These are phyloP conservation scores for Lasiodiplodia sp. DNA, from an alignment of 2,329 filamentous ascomycete genomes.

Conservation along the genomic window DNA sequence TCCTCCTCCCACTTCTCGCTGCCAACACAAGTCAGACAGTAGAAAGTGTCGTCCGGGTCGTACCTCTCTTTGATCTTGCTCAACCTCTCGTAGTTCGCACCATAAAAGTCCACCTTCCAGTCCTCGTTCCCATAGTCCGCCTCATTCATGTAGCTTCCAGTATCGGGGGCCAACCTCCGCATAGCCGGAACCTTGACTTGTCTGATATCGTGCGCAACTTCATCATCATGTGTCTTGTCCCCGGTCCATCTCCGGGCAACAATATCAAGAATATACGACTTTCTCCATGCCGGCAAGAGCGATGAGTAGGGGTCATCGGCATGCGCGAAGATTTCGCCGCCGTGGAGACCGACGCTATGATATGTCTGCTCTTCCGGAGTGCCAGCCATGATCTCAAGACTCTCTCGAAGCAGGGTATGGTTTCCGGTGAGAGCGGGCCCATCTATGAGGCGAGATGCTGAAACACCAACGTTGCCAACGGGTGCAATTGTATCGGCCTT, in stretches of 20 bases:
- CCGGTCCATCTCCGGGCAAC: conserved; percentile 38
- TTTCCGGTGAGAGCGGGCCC: conserved; percentile 35
- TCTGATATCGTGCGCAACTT: conserved; percentile 33
- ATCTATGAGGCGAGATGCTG: conserved; percentile 40
- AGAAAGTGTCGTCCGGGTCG: conserved; percentile 13
- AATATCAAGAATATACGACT: conserved; percentile 45
- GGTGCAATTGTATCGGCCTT: conserved; percentile 39
- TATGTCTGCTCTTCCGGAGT: conserved; percentile 36
- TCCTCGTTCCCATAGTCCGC: conserved; percentile 39
- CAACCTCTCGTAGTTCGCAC: background rate
- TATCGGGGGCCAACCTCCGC: conserved; percentile 38
- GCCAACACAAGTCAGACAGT: conserved; percentile 6
- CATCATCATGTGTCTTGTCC: conserved; percentile 38
- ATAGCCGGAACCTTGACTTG: conserved; percentile 41
- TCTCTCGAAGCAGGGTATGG: conserved; percentile 33
- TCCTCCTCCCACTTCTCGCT: conserved; percentile 10
- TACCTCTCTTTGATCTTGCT: conserved; percentile 15
- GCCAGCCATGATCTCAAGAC: conserved; percentile 37
- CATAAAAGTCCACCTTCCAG: conserved; percentile 40
- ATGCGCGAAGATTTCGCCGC: conserved; percentile 44
- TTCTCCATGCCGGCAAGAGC: conserved; percentile 62
- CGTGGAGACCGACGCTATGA: conserved; percentile 49
- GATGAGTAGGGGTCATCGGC: conserved; percentile 54
- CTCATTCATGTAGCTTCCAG: conserved; percentile 42
- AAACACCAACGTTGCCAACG: conserved; percentile 34